Evolutionary conservation across 1,284 basidiomycete species (phyloP).

Genomic region (Ustilago vetiveriae): DNA sequence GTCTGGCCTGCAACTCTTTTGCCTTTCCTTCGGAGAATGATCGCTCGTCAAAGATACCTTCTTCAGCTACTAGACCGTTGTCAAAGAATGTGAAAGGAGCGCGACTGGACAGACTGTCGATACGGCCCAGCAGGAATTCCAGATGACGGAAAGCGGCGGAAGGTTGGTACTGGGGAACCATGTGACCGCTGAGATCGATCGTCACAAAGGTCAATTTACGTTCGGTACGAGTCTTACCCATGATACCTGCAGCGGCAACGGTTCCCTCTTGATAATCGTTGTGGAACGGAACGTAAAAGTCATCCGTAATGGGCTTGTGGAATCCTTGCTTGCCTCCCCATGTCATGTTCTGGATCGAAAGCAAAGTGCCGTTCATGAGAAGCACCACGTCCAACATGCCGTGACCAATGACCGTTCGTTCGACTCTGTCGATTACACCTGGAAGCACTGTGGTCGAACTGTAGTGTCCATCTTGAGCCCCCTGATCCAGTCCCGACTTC

Average conservation of each 20-base stretch:
- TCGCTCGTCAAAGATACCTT: not conserved
- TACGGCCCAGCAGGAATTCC: slow-evolving; percentile 59
- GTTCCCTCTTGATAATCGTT: slow-evolving; percentile 19
- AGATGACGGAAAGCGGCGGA: slow-evolving; percentile 49
- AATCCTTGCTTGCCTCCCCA: slow-evolving; percentile 63
- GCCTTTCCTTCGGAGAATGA: not conserved
- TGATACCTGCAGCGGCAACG: slow-evolving; percentile 19
- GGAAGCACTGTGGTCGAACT: slow-evolving; percentile 43
- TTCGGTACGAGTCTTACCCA: slow-evolving; percentile 52
- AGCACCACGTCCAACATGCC: slow-evolving; percentile 57
- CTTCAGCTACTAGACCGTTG: slow-evolving; percentile 20
- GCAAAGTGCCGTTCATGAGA: slow-evolving; percentile 52
- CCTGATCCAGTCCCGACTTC: slow-evolving; percentile 20
- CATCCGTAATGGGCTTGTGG: slow-evolving; percentile 39
- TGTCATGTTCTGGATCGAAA: slow-evolving; percentile 64
- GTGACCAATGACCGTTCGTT: slow-evolving; percentile 57
- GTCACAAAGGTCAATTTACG: slow-evolving; percentile 58
- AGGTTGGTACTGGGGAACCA: slow-evolving; percentile 62
- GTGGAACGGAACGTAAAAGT: slow-evolving; percentile 43
- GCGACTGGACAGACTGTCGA: slow-evolving; percentile 24
- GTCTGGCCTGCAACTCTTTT: slow-evolving; percentile 5
- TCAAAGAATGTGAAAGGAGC: slow-evolving; percentile 32
- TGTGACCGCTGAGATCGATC: slow-evolving; percentile 45
- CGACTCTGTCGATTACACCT: slow-evolving; percentile 52
- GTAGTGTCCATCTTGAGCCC: slow-evolving; percentile 15